Evolutionary conservation across 192 early-diverging fungal species (phyloP).

Genomic region (Diversispora eburnea): DNA sequence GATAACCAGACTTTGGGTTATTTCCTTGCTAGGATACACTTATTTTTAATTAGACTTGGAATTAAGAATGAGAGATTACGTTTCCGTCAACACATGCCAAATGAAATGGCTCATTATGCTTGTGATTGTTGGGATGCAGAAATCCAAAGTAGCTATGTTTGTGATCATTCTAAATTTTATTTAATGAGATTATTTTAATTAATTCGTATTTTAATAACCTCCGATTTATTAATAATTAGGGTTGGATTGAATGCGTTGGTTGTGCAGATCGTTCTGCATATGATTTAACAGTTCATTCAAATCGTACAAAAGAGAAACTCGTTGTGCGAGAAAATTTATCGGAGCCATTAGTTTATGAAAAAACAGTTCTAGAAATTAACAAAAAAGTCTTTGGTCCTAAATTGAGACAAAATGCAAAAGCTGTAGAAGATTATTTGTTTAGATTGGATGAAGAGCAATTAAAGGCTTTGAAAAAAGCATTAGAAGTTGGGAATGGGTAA

Average conservation of each 20-base stretch:
- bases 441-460: slow-evolving; percentile 51
- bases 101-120: slow-evolving; percentile 99
- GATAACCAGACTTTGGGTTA: slow-evolving; percentile 99
- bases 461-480: slow-evolving; percentile 53
- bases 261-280: slow-evolving; percentile 99
- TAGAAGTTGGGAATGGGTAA: slow-evolving; percentile 64
- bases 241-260: slow-evolving; percentile 99
- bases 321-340: slow-evolving; percentile 86
- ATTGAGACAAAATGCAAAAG: slow-evolving; percentile 89
- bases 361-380: slow-evolving; percentile 81
- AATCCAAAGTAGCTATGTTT: slow-evolving; percentile 81
- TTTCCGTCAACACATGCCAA: slow-evolving; percentile 98
- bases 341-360: slow-evolving; percentile 74
- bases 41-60: slow-evolving; percentile 87
- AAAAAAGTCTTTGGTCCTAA: slow-evolving; percentile 93
- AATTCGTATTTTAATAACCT: neutral
- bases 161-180: slow-evolving; percentile 28
- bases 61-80: slow-evolving; percentile 81
- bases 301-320: slow-evolving; percentile 87
- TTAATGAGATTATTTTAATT: neutral
- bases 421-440: slow-evolving; percentile 75
- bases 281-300: slow-evolving; percentile 89
- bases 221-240: slow-evolving; percentile 43
- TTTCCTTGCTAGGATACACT: slow-evolving; percentile 92
- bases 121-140: slow-evolving; percentile 99